A percentile compares a stretch with the other conserved stretches of the same genome.
Evolutionary conservation across 108 stramenopile genomes (phyloP).

Genomic region (Cyclotella sp.): DNA sequence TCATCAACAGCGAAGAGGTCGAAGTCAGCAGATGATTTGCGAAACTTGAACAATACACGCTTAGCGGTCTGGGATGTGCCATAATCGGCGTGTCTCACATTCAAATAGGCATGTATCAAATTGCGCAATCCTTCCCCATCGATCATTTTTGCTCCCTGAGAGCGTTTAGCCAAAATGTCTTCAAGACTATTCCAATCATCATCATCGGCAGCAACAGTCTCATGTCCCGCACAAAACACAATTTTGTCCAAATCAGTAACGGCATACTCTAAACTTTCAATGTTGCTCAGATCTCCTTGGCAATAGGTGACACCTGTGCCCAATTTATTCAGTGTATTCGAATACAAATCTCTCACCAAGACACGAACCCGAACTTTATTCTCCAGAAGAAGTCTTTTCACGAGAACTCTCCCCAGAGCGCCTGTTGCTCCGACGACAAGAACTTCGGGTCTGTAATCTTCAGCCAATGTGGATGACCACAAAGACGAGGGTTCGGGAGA

Average conservation of each 20-base stretch:
- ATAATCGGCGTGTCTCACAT: slow-evolving; percentile 88
- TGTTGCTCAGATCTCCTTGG: slow-evolving; percentile 85
- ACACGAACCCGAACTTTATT: slow-evolving; percentile 85
- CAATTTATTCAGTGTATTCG: slow-evolving; percentile 81
- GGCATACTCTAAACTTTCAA: slow-evolving; percentile 90
- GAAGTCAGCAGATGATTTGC: slow-evolving; percentile 67
- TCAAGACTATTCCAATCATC: slow-evolving; percentile 51
- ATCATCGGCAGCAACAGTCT: background rate
- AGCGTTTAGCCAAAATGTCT: slow-evolving; percentile 51
- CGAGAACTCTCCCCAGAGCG: slow-evolving; percentile 82
- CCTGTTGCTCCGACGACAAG: slow-evolving; percentile 91
- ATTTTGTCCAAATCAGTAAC: slow-evolving; percentile 94
- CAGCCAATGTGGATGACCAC: slow-evolving; percentile 14
- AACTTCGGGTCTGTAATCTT: slow-evolving; percentile 81
- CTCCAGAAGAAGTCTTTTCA: slow-evolving; percentile 78
- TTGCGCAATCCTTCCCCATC: slow-evolving; percentile 86
- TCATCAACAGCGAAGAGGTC: slow-evolving; percentile 74
- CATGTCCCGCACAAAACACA: slow-evolving; percentile 72
- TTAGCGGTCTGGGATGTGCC: slow-evolving; percentile 89
- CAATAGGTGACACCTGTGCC: slow-evolving; percentile 92
- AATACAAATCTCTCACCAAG: slow-evolving; percentile 91
- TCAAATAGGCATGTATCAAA: slow-evolving; percentile 85
- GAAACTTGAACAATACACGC: slow-evolving; percentile 90
- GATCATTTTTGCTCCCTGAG: slow-evolving; percentile 68
- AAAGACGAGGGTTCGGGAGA: slow-evolving; percentile 13